Conservation (phyloP, 768 basidiomycete species). For the Xerocomus potaroensis region DNA sequence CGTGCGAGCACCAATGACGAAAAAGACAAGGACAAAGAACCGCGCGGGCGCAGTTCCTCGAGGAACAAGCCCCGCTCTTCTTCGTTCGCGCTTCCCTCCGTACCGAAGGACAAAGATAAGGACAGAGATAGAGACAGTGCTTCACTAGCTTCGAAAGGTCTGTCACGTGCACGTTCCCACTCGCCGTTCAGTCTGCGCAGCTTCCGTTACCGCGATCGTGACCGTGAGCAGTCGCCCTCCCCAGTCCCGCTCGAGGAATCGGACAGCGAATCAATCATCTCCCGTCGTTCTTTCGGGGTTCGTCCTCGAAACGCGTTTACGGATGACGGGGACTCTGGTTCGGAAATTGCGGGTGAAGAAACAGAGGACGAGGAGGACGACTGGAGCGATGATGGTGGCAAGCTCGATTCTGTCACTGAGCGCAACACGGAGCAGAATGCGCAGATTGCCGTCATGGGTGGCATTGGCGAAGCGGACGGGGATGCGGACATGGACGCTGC, state of each 20-base stretch:
- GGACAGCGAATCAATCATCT: constrained; percentile 40
- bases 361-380: constrained; percentile 57
- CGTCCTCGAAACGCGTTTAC: constrained; percentile 61
- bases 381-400: constrained; percentile 51
- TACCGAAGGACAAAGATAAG: constrained; percentile 30
- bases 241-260: constrained; percentile 56
- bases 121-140: constrained; percentile 33
- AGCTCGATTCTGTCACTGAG: constrained; percentile 78
- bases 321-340: constrained; percentile 59
- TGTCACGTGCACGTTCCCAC: constrained; percentile 63
- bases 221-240: constrained; percentile 52
- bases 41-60: constrained; percentile 46
- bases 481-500: constrained; percentile 51
- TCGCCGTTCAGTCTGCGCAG: constrained; percentile 79
- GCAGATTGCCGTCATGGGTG: constrained; percentile 36
- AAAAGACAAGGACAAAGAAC: constrained; percentile 42
- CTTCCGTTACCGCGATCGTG: constrained; percentile 52
- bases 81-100: constrained; percentile 41
- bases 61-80: constrained; percentile 37
- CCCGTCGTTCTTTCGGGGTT: constrained; percentile 36
- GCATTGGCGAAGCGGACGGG: constrained; percentile 30
- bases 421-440: constrained; percentile 86
- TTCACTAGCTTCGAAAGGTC: constrained; percentile 44
- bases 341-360: constrained; percentile 48
- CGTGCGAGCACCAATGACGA: constrained; percentile 44